These are phyloP conservation scores for Lactifluus hygrophoroides DNA, from an alignment of 768 basidiomycete genomes.

Conservation along the genomic window DNA sequence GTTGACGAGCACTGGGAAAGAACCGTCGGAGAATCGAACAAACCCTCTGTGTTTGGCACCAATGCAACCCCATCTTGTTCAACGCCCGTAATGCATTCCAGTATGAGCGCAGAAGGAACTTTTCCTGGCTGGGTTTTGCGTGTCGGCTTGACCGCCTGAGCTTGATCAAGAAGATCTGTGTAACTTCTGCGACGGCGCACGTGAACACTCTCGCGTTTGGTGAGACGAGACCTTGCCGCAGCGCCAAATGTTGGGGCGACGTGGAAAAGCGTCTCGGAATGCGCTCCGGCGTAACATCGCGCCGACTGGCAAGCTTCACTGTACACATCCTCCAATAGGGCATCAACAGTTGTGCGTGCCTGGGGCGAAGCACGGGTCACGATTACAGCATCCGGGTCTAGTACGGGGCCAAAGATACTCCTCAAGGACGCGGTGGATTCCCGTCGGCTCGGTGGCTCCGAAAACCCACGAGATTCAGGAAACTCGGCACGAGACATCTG, in stretches of 20 bases:
- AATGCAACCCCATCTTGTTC: not conserved
- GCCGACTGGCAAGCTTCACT: conserved; percentile 65
- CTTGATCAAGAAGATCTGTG: conserved; percentile 20
- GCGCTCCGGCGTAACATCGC: conserved; percentile 53
- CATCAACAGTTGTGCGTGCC: conserved; percentile 65
- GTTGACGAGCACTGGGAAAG: conserved; percentile 17
- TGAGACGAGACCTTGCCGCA: conserved; percentile 49
- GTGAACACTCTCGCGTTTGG: conserved; percentile 61
- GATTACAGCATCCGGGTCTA: conserved; percentile 47
- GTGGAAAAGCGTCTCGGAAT: conserved; percentile 58
- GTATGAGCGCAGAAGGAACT: conserved; percentile 2
- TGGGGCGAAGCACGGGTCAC: conserved; percentile 59
- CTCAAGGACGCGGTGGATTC: conserved; percentile 59
- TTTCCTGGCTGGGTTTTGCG: conserved; percentile 2
- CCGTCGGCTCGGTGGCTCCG: conserved; percentile 32
- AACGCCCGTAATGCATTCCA: conserved; percentile 1
- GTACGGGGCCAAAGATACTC: conserved; percentile 45
- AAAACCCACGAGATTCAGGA: not conserved
- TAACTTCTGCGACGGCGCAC: conserved; percentile 51
- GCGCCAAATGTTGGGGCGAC: conserved; percentile 49
- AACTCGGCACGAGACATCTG: conserved; percentile 8
- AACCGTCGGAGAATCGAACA: conserved; percentile 16
- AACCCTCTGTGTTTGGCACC: conserved; percentile 4
- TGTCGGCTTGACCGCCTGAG: not conserved
- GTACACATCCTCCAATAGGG: conserved; percentile 71